A percentile compares a stretch with the other conserved stretches of the same genome.
Evolutionary conservation across 2,329 filamentous ascomycete species (phyloP).

Genomic region (Cladosporium sp.): DNA sequence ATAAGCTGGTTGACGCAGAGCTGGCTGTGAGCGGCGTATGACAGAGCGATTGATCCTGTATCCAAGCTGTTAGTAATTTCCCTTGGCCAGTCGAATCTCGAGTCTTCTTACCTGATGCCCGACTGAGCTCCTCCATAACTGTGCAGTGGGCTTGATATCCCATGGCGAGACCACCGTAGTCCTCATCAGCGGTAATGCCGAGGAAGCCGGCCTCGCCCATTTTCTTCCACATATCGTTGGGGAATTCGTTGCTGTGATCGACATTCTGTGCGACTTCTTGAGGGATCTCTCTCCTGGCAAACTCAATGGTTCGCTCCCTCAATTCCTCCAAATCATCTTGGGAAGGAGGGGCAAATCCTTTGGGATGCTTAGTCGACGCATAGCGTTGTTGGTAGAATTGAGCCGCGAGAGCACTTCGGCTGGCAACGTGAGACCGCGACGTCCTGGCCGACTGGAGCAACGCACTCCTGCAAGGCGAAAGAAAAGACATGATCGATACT

Average conservation of each 20-base stretch:
- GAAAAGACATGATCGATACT: conserved; percentile 4
- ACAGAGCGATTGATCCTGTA: conserved; percentile 59
- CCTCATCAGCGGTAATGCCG: conserved; percentile 88
- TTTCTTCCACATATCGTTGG: conserved; percentile 86
- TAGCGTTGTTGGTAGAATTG: conserved; percentile 25
- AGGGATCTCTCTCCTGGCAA: conserved; percentile 77
- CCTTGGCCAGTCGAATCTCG: background rate
- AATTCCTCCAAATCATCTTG: conserved; percentile 71
- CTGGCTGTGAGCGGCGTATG: conserved; percentile 93
- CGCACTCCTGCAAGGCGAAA: conserved; percentile 17
- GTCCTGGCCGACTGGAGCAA: conserved; percentile 17
- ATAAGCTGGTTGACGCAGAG: conserved; percentile 95
- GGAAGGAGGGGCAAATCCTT: conserved; percentile 62
- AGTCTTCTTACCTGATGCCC: conserved; percentile 59
- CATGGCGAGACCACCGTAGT: conserved; percentile 81
- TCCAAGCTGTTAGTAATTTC: conserved; percentile 36
- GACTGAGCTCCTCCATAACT: conserved; percentile 89
- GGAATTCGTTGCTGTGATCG: conserved; percentile 85
- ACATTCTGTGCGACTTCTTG: conserved; percentile 74
- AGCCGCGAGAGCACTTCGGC: conserved; percentile 11
- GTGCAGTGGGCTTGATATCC: conserved; percentile 96
- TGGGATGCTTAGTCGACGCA: conserved; percentile 64
- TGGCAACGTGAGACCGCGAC: background rate
- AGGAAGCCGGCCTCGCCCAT: conserved; percentile 85
- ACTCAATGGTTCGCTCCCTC: conserved; percentile 79